Percentiles rank a stretch among this genome's conserved stretches.
Evolutionary conservation across 2,329 filamentous ascomycete genomes (phyloP).

Genomic region (Aspergillus japonicus): DNA sequence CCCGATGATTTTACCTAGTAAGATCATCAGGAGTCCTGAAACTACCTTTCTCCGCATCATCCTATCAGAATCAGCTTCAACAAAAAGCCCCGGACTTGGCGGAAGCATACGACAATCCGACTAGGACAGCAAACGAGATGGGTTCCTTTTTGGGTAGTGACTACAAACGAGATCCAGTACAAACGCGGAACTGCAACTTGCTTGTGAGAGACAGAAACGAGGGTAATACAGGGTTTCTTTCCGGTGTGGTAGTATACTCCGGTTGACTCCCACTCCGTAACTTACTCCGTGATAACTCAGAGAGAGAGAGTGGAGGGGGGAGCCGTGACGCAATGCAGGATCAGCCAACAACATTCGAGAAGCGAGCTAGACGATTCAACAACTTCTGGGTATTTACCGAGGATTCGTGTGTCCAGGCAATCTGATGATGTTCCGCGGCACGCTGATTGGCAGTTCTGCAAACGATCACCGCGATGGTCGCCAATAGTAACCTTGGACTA

Average conservation of each 20-base stretch:
- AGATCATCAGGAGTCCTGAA: neutral
- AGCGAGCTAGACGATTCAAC: constrained; percentile 4
- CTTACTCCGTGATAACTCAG: neutral
- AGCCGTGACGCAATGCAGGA: constrained; percentile 6
- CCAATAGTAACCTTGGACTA: neutral
- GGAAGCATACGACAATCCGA: neutral
- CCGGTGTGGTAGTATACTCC: neutral
- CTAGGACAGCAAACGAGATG: no score
- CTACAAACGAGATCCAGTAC: neutral
- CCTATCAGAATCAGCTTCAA: neutral
- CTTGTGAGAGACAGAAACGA: neutral
- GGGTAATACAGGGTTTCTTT: neutral
- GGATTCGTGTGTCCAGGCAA: constrained; percentile 5
- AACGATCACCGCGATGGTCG: neutral
- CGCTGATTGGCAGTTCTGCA: constrained; percentile 2
- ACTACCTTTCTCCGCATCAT: neutral
- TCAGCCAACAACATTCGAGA: constrained; percentile 7
- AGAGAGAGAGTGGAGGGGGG: neutral
- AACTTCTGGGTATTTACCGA: neutral
- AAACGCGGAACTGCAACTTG: neutral
- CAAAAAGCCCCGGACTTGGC: neutral
- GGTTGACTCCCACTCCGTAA: neutral
- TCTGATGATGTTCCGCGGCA: neutral
- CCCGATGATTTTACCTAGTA: neutral
- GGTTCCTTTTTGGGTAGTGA: neutral